Percentiles rank a stretch among this genome's conserved stretches.
Conservation (phyloP, 1,139 yeast species). For the Diutina siamensis region DNA sequence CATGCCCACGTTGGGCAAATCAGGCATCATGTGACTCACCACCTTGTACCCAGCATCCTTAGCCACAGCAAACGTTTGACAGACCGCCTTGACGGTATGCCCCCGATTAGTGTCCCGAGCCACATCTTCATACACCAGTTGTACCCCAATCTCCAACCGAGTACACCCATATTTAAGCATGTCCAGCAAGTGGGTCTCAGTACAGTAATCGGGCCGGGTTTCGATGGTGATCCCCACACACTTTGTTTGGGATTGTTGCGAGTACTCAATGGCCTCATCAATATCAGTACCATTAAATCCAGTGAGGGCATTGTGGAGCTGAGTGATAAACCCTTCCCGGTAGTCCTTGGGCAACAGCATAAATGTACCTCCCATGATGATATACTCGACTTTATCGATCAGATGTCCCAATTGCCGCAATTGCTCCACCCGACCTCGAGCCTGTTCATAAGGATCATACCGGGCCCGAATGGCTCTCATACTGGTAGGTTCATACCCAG, state of each 20-base stretch:
- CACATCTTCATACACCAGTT: conserved; percentile 93
- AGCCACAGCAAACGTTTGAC: conserved; percentile 90
- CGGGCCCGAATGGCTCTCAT: conserved; percentile 98
- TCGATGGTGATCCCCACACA: conserved; percentile 98
- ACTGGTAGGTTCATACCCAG: conserved; percentile 98
- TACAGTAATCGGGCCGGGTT: conserved; percentile 97
- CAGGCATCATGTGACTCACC: conserved; percentile 99
- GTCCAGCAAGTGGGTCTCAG: conserved; percentile 88
- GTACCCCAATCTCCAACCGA: conserved; percentile 93
- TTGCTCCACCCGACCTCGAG: conserved; percentile 95
- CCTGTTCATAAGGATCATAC: conserved; percentile 97
- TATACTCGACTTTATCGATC: conserved; percentile 93
- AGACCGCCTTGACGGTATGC: conserved; percentile 91
- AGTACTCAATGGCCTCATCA: conserved; percentile 81
- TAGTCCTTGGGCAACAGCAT: conserved; percentile 89
- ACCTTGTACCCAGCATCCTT: conserved; percentile 98
- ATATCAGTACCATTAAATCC: conserved; percentile 84
- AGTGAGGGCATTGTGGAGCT: conserved; percentile 86
- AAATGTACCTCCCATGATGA: conserved; percentile 98
- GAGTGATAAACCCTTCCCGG: conserved; percentile 79
- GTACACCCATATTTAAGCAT: conserved; percentile 97
- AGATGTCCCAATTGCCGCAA: conserved; percentile 91
- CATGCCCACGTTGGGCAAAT: conserved; percentile 96
- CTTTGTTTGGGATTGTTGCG: conserved; percentile 91
- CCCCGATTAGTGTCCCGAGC: conserved; percentile 98